phyloP scores from a whole-genome alignment of 306 rosid genomes.

The Begonia fuchsioides region DNA sequence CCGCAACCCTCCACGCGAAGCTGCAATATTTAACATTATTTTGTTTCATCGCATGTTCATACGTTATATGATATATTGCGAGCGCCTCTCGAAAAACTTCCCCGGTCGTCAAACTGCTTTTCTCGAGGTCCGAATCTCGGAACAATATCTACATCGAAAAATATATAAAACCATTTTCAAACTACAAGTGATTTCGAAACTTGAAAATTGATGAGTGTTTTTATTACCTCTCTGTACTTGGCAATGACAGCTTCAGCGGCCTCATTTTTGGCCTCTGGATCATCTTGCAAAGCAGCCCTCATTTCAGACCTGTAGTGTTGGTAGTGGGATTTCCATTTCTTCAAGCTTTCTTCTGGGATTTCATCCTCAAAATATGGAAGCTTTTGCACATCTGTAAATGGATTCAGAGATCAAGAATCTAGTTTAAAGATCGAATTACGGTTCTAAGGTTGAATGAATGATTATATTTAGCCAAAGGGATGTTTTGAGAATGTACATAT shows the following conservation, averaged over 20 bases:
- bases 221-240: slow-evolving; percentile 37
- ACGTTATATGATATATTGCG: slow-evolving; percentile 37
- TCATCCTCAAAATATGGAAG: slow-evolving; percentile 43
- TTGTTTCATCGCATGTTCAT: slow-evolving; percentile 19
- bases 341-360: slow-evolving; percentile 17
- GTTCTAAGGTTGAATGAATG: too few species aligned
- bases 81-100: slow-evolving; percentile 42
- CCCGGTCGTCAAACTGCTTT: slow-evolving; percentile 15
- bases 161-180: too few species aligned
- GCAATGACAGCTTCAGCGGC: slow-evolving; percentile 27
- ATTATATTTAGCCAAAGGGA: too few species aligned
- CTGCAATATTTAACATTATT: not conserved
- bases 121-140: slow-evolving; percentile 29
- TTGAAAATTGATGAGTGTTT: too few species aligned
- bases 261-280: slow-evolving; percentile 5
- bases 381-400: slow-evolving; percentile 27
- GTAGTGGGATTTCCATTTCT: slow-evolving; percentile 25
- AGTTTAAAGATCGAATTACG: too few species aligned
- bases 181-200: too few species aligned
- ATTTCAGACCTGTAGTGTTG: slow-evolving; percentile 28
- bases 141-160: slow-evolving; percentile 27
- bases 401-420: too few species aligned
- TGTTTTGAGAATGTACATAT: too few species aligned
- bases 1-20: slow-evolving; percentile 65
- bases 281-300: slow-evolving; percentile 5